phyloP scores from a whole-genome alignment of 108 stramenopile genomes.

The Conticribra guillardii region DNA sequence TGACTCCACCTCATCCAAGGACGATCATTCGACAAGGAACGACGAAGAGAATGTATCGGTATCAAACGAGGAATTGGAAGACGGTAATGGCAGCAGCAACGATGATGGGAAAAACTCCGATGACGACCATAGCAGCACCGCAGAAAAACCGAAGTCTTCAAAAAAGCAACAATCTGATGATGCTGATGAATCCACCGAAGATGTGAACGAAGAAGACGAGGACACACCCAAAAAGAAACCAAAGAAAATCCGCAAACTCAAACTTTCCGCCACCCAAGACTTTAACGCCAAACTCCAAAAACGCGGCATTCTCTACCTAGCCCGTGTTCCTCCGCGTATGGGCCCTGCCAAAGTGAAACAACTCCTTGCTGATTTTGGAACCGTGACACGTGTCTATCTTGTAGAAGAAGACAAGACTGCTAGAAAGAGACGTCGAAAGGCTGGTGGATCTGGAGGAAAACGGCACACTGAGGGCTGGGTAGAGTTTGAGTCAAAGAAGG shows the following conservation, averaged over 20 bases:
- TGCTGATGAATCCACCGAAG: background rate
- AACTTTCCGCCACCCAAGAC: slow-evolving; percentile 66
- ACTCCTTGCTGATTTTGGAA: slow-evolving; percentile 89
- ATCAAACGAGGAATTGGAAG: no score
- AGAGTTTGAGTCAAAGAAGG: slow-evolving; percentile 91
- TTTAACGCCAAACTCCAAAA: slow-evolving; percentile 78
- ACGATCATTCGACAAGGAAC: no score
- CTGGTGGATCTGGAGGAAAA: slow-evolving; percentile 79
- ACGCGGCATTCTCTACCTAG: slow-evolving; percentile 93
- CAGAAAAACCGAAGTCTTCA: no score
- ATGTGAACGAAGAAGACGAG: background rate
- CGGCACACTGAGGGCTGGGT: slow-evolving; percentile 96
- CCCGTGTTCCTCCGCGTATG: slow-evolving; percentile 96
- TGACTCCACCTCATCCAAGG: no score
- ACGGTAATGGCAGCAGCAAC: no score
- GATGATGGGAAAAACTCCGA: no score
- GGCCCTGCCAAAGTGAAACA: slow-evolving; percentile 93
- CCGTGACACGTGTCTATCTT: slow-evolving; percentile 91
- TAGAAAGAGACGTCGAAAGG: slow-evolving; percentile 79
- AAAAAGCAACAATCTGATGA: background rate
- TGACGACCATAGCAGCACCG: no score
- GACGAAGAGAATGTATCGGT: no score
- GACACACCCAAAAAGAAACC: slow-evolving; percentile 16
- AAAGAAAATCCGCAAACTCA: slow-evolving; percentile 68
- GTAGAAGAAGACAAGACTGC: slow-evolving; percentile 89